Evolutionary conservation across 2,329 filamentous ascomycete species (phyloP).

Genomic region (Ceratocystis cubensis): DNA sequence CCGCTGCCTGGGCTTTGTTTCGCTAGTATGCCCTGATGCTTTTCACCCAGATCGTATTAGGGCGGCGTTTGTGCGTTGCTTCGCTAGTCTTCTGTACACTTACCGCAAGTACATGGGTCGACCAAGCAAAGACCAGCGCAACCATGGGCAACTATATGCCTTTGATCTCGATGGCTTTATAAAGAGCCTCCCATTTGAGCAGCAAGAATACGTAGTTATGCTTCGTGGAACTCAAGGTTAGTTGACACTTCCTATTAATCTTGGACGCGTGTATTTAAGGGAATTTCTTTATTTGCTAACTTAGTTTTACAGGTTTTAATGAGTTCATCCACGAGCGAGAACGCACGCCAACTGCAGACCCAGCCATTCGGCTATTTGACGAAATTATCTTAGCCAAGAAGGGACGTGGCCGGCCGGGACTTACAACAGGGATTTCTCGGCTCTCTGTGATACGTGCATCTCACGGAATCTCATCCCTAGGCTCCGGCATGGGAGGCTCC

Average conservation of each 20-base stretch:
- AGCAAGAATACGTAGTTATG: slow-evolving; percentile 52
- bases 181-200: slow-evolving; percentile 51
- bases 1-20: slow-evolving; percentile 49
- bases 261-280: not conserved
- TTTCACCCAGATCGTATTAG: slow-evolving; percentile 51
- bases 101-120: slow-evolving; percentile 52
- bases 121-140: slow-evolving; percentile 48
- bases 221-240: slow-evolving; percentile 55
- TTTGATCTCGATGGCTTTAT: slow-evolving; percentile 56
- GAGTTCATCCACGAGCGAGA: slow-evolving; percentile 79
- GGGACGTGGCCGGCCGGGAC: slow-evolving; percentile 49
- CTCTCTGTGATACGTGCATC: slow-evolving; percentile 48
- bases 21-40: slow-evolving; percentile 49
- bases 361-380: slow-evolving; percentile 64
- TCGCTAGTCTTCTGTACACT: slow-evolving; percentile 53
- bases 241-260: slow-evolving; percentile 20
- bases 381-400: slow-evolving; percentile 73
- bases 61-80: slow-evolving; percentile 51
- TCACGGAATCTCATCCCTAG: slow-evolving; percentile 31
- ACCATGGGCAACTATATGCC: slow-evolving; percentile 45
- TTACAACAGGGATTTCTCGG: slow-evolving; percentile 52
- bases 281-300: not conserved
- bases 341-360: slow-evolving; percentile 46
- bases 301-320: slow-evolving; percentile 42
- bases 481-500: slow-evolving; percentile 13